Base-by-base conservation (phyloP, 257 asterid genomes). In the Gynochthodes officinalis region DNA sequence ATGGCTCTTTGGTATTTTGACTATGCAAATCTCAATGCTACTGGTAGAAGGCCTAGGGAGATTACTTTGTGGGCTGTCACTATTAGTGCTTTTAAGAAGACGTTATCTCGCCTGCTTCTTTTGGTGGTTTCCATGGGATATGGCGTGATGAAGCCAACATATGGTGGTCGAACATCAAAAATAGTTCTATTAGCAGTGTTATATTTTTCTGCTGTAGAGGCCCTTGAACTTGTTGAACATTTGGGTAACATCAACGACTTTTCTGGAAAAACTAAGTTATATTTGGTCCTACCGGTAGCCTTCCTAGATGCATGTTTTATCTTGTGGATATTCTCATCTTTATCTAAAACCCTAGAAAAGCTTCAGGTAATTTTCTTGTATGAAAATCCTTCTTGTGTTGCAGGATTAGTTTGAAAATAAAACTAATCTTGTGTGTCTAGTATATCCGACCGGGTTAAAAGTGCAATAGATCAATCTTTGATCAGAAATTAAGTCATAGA, bases 1-100 rank as follows among this genome's bases (percentile, higher is more conserved):
- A 82, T 78, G 86, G 79, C 86, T 18, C 79, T 82, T 67, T 78
- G 86, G 86, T 82, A 82, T 63, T 82, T 49, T 64, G 86, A 82
- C 70, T 82, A 82, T 70, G 71, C 81, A 63, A 82, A 82, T 79
- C 80, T 82, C 1, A 82, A 78, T 78, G 73, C 79, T 37, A 78
- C 79, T 10, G 86, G 86, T 40, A 63, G 53, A 19, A 78, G 86
- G 63, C 86, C 86, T 23, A 72, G 53, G 81, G 81, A 7, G 57
- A 82, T 78, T 70, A 78, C 86, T 1, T 49, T 82, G 61, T 82
- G 86, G 86, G 81, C 81, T 1, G 86, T 82, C 7, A 75, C 86
- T 53, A 16, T 69, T 69, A 82, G 70, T 75, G 76, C 79, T 72
- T 44, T 79, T 69, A 82, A 78, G 66, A 82, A 78, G 75, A 82